phyloP scores from a whole-genome alignment of 2,329 filamentous ascomycete species.

The Monilinia laxa region DNA sequence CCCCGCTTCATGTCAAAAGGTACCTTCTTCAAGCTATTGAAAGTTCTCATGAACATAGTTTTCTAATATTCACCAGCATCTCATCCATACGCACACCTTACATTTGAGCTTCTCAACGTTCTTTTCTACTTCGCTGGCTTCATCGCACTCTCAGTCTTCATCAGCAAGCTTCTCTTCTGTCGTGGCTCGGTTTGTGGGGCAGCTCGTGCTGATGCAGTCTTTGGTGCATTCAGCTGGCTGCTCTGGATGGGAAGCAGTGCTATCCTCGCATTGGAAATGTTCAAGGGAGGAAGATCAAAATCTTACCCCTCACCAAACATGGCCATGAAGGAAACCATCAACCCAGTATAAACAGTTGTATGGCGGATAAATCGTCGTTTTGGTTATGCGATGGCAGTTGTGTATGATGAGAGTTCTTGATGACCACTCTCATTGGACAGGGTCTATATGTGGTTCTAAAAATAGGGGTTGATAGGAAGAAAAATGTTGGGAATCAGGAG shows the following conservation, averaged over 20 bases:
- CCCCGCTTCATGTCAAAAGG: conserved; percentile 44
- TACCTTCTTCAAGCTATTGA: conserved; percentile 19
- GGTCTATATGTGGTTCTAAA: background rate
- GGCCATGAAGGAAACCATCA: conserved; percentile 37
- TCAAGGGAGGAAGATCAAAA: conserved; percentile 43
- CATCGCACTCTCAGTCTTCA: conserved; percentile 57
- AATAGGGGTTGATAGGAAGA: background rate
- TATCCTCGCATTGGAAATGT: conserved; percentile 49
- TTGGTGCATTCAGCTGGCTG: conserved; percentile 54
- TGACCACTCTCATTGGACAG: background rate
- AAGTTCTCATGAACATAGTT: background rate
- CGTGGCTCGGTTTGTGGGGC: conserved; percentile 56
- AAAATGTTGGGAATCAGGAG: conserved; percentile 8
- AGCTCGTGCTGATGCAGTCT: conserved; percentile 54
- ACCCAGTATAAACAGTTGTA: conserved; percentile 7
- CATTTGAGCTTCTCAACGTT: conserved; percentile 52
- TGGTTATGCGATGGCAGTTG: background rate
- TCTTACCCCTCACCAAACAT: conserved; percentile 34
- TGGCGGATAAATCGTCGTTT: background rate
- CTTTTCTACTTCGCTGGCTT: conserved; percentile 61
- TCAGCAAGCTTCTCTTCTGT: conserved; percentile 56
- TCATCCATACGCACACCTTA: conserved; percentile 51
- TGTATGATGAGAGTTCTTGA: conserved; percentile 20
- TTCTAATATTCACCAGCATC: conserved; percentile 40
- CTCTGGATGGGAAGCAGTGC: conserved; percentile 53